These are phyloP conservation scores for Protoeuglena noctilucae DNA, from an alignment of 139 green algal species.

Conservation along the genomic window DNA sequence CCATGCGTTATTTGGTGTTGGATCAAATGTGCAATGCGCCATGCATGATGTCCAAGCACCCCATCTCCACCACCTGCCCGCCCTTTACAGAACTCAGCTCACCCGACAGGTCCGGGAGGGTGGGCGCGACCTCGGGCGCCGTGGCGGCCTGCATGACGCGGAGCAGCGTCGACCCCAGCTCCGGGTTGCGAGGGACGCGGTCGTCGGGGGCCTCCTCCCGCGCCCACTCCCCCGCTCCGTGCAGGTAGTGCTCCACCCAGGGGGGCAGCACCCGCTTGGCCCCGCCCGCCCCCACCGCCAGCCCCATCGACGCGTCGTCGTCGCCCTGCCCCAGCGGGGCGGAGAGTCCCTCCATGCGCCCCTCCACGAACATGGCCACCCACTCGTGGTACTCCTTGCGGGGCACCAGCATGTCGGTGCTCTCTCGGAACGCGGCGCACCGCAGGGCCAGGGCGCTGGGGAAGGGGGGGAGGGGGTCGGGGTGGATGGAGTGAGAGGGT, in stretches of 20 bases:
- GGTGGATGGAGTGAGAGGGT: too few species aligned
- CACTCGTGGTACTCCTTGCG: constrained; percentile 35
- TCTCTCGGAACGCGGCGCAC: constrained; percentile 25
- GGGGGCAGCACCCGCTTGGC: background rate
- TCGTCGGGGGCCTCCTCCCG: background rate
- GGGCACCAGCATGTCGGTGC: constrained; percentile 29
- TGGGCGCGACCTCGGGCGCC: too few species aligned
- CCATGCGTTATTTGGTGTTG: too few species aligned
- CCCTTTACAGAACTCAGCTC: too few species aligned
- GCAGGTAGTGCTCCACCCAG: constrained; percentile 23
- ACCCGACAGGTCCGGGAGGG: too few species aligned
- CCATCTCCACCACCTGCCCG: too few species aligned
- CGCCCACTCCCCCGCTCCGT: constrained; percentile 22
- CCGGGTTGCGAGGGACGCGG: background rate
- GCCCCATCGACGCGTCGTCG: background rate
- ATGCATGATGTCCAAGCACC: too few species aligned
- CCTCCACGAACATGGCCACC: constrained; percentile 37
- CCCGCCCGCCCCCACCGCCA: background rate
- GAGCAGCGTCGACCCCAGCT: too few species aligned
- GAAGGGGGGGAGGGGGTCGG: too few species aligned
- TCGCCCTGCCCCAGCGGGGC: constrained; percentile 3
- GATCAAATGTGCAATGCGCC: too few species aligned
- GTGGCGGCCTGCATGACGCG: too few species aligned
- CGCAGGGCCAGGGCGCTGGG: constrained; percentile 41
- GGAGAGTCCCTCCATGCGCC: constrained; percentile 10